Conservation (phyloP, 495 filamentous ascomycete genomes). For the Neurospora terricola region DNA sequence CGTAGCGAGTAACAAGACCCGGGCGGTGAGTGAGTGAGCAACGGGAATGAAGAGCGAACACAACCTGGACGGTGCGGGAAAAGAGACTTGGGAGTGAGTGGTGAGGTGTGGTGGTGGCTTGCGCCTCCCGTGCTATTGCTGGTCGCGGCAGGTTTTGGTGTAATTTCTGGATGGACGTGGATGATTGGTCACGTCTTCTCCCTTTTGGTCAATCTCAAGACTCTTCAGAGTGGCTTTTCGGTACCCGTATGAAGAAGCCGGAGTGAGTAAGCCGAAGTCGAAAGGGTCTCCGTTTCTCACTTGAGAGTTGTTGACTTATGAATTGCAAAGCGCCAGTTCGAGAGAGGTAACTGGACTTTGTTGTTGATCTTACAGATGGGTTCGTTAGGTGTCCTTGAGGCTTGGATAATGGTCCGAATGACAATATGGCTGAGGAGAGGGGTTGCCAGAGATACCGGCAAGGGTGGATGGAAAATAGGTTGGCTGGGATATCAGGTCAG, state of each 20-base stretch:
- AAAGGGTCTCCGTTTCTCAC: background rate
- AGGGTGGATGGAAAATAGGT: background rate
- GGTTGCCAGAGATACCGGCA: background rate
- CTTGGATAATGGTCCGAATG: background rate
- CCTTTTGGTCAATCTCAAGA: background rate
- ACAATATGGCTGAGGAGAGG: background rate
- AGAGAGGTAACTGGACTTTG: background rate
- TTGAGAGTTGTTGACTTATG: background rate
- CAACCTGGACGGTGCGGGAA: background rate
- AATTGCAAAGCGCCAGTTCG: background rate
- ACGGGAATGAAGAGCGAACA: background rate
- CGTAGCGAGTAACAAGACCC: background rate
- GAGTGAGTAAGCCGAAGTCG: background rate
- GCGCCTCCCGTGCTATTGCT: background rate
- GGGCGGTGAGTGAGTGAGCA: background rate
- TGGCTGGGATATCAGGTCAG: background rate
- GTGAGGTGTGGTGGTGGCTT: background rate
- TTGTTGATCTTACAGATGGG: too few relatives aligned
- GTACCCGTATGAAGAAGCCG: background rate
- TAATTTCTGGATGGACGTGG: background rate
- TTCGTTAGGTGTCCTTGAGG: background rate
- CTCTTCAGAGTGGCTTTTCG: background rate
- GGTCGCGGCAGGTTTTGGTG: background rate
- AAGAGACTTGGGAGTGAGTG: background rate
- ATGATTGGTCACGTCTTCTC: background rate